Conservation (phyloP, 345 rosid genomes). For the Euphorbia lathyris region DNA sequence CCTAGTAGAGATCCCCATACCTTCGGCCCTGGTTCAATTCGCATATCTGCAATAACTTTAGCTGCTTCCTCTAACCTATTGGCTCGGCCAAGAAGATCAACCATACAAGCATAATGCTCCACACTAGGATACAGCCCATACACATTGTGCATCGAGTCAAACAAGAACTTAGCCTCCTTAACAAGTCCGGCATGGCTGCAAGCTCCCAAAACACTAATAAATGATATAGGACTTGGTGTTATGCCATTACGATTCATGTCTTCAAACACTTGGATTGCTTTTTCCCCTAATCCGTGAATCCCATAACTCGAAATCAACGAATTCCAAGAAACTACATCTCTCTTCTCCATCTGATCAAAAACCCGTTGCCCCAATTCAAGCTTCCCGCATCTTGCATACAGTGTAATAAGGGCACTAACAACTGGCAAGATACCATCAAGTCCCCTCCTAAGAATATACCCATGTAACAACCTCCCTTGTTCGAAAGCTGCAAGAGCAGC, state of each 20-base stretch:
- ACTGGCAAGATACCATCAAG: constrained; percentile 25
- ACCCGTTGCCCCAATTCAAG: constrained; percentile 22
- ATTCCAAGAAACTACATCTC: constrained; percentile 30
- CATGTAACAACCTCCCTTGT: constrained; percentile 45
- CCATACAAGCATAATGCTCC: constrained; percentile 94
- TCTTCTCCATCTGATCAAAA: constrained; percentile 23
- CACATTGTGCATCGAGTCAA: constrained; percentile 22
- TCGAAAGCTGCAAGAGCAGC: constrained; percentile 35
- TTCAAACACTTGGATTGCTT: constrained; percentile 27
- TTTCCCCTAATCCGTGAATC: constrained; percentile 28
- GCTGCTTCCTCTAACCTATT: constrained; percentile 28
- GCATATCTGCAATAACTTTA: constrained; percentile 23
- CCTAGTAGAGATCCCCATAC: constrained; percentile 39
- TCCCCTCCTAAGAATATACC: constrained; percentile 31
- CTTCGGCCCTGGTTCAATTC: constrained; percentile 30
- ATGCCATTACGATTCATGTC: constrained; percentile 20
- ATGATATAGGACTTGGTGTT: constrained; percentile 23
- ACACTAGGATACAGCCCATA: constrained; percentile 15
- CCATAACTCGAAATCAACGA: constrained; percentile 32
- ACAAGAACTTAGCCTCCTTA: constrained; percentile 25
- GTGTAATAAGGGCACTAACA: constrained; percentile 24
- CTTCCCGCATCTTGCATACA: constrained; percentile 33
- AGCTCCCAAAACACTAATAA: constrained; percentile 27
- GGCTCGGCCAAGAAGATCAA: constrained; percentile 33
- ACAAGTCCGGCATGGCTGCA: constrained; percentile 33